phyloP scores from a whole-genome alignment of 371 early-diverging fungal genomes.

The Blakeslea trispora region DNA sequence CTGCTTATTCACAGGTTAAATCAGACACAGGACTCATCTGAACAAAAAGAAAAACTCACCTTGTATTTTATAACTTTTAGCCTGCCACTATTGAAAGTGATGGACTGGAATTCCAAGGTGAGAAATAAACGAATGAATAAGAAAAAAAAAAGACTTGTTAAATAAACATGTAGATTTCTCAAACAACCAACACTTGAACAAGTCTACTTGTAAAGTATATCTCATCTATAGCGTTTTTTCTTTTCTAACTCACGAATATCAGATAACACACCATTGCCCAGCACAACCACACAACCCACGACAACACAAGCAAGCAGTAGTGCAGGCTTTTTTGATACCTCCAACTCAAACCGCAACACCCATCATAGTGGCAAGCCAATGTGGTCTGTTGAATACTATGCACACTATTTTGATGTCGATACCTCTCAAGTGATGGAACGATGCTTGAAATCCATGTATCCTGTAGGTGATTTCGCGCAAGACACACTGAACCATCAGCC shows the following conservation, averaged over 20 bases:
- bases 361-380: conserved; percentile 50
- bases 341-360: conserved; percentile 38
- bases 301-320: conserved; percentile 20
- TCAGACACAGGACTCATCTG: neutral
- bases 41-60: too few species aligned
- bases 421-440: conserved; percentile 63
- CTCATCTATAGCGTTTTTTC: too few species aligned
- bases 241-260: too few species aligned
- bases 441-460: conserved; percentile 53
- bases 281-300: conserved; percentile 26
- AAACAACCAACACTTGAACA: conserved; percentile 13
- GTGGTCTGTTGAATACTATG: conserved; percentile 86
- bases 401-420: conserved; percentile 91
- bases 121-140: neutral
- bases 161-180: conserved; percentile 12
- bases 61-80: too few species aligned
- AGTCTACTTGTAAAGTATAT: conserved; percentile 17
- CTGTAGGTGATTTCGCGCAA: conserved; percentile 46
- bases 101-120: conserved; percentile 58
- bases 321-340: conserved; percentile 40
- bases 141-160: neutral
- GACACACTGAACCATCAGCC: conserved; percentile 52
- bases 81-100: conserved; percentile 54
- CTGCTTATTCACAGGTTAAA: conserved; percentile 38
- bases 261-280: conserved; percentile 8